phyloP scores from a whole-genome alignment of 108 stramenopile species.

The Nitzschia sp. region DNA sequence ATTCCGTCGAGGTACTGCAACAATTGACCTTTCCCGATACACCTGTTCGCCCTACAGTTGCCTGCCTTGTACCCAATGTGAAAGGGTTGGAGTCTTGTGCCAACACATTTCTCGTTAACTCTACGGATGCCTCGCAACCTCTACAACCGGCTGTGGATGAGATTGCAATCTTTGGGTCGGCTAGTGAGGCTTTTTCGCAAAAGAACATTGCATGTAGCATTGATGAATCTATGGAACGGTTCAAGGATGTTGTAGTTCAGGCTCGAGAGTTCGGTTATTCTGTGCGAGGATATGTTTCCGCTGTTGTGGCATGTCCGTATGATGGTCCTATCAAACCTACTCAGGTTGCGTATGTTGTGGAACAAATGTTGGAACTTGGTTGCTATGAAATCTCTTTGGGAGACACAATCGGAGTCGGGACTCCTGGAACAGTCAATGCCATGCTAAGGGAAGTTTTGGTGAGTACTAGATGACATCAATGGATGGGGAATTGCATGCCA shows the following conservation, averaged over 20 bases:
- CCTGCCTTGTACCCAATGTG: constrained; percentile 72
- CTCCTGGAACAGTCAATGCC: constrained; percentile 41
- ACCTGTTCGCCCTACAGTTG: constrained; percentile 16
- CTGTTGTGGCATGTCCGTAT: constrained; percentile 88
- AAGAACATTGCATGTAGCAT: constrained; percentile 87
- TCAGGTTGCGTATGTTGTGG: constrained; percentile 59
- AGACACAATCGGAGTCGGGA: constrained; percentile 88
- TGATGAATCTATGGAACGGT: constrained; percentile 77
- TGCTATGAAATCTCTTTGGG: constrained; percentile 86
- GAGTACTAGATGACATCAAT: background rate
- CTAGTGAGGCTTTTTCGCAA: constrained; percentile 79
- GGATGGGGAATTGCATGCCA: background rate
- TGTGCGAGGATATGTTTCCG: constrained; percentile 88
- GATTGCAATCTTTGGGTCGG: constrained; percentile 86
- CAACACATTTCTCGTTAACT: background rate
- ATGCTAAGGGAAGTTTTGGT: constrained; percentile 56
- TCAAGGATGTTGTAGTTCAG: constrained; percentile 46
- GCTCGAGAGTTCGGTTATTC: constrained; percentile 40
- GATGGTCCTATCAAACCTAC: constrained; percentile 63
- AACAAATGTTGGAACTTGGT: constrained; percentile 72
- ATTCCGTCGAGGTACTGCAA: constrained; percentile 58
- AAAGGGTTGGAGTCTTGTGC: constrained; percentile 51
- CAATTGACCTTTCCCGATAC: constrained; percentile 9
- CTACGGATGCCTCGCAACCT: constrained; percentile 31
- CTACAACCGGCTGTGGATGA: constrained; percentile 38